Base-by-base conservation (phyloP, 805 yeast genomes). In the Tetrapisispora nanseiensis region DNA sequence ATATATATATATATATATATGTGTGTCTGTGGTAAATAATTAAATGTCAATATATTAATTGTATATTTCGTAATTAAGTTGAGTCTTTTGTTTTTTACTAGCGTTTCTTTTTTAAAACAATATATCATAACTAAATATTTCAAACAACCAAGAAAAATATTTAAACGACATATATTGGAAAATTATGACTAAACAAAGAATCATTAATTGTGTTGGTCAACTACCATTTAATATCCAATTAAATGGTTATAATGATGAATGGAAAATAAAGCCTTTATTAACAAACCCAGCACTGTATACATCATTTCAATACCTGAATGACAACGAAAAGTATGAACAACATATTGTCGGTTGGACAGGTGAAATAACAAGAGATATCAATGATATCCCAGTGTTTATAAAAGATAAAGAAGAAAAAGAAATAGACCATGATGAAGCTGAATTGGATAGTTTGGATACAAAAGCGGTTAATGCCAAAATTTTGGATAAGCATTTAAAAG, bases 281-380 rank as follows among this genome's bases (percentile, higher is more conserved):
- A 97, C 97, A 2, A 84, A 85, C 53, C 78, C 92, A 9, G 94
- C 97, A 0, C 65, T 90, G 29, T 80, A 82, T 54, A 79, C 95
- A 3, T 78, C 94, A 15, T 74, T 84, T 46, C 71, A 74, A 46
- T 80, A 75, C 55, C 65, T 87, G 40, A 49, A 54, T 27, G 70
- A 68, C 39, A 74, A 74, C 43, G 76, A 78, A 36, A 74, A 89
- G 0, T 90, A 96, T 92, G 95, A 87, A 47, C 80, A 89, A 36
- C 85, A 86, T 50, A 65, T 86, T 39, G 78, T 92, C 40, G 97
- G 86, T 1, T 92, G 98, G 98, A 84, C 97, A 0, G 98, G 98
- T 36, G 97, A 87, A 61, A 69, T 92, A 46, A 48, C 48, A 4
- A 47, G 55, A 42, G 37, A 33, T 18, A 20, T 12, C 4, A 37